Evolutionary conservation across 2,329 filamentous ascomycete species (phyloP).

Genomic region (Leptographium radiaticola): DNA sequence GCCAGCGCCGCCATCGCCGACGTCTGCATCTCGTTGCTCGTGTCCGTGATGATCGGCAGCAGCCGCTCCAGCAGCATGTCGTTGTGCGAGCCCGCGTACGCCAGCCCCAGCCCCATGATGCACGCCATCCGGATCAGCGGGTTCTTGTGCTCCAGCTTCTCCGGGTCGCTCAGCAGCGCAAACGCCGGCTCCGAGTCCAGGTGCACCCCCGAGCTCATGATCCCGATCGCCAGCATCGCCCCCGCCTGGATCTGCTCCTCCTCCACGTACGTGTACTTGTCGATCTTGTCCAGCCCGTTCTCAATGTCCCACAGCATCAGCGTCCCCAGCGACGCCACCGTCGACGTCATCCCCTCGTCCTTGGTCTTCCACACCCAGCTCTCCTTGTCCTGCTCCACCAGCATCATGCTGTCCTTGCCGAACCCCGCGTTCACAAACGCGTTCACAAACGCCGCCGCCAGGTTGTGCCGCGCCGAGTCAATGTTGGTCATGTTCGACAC

Average conservation of each 20-base stretch:
- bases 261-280: conserved; percentile 77
- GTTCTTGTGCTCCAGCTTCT: conserved; percentile 68
- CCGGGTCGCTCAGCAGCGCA: conserved; percentile 68
- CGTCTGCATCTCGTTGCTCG: conserved; percentile 79
- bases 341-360: conserved; percentile 94
- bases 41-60: conserved; percentile 76
- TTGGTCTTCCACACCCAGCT: conserved; percentile 99
- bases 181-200: conserved; percentile 83
- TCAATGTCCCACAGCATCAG: conserved; percentile 91
- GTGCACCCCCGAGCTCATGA: conserved; percentile 86
- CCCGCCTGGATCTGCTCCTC: conserved; percentile 82
- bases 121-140: conserved; percentile 66
- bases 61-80: conserved; percentile 76
- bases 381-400: conserved; percentile 75
- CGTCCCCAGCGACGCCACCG: conserved; percentile 84
- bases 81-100: conserved; percentile 90
- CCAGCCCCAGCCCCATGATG: conserved; percentile 91
- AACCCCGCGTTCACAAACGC: conserved; percentile 94
- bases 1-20: conserved; percentile 92
- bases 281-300: conserved; percentile 80
- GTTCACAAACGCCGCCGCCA: conserved; percentile 93
- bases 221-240: conserved; percentile 83
- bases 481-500: conserved; percentile 88
- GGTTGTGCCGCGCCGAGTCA: conserved; percentile 89
- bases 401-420: conserved; percentile 94